These are phyloP conservation scores for Dissophora ornata DNA, from an alignment of 192 early-diverging fungal species.

Conservation along the genomic window DNA sequence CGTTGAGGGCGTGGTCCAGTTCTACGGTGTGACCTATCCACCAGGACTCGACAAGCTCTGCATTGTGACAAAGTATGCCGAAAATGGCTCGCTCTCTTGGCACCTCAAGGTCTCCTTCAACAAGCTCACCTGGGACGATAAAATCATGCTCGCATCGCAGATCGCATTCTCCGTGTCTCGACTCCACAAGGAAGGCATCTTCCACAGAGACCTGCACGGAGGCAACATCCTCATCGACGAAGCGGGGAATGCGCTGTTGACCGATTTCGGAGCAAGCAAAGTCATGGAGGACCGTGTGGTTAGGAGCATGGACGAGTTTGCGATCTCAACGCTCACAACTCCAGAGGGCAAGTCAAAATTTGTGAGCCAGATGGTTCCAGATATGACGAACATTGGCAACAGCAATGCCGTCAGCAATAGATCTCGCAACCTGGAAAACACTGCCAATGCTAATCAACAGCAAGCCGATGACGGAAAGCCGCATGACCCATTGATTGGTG, in stretches of 20 bases:
- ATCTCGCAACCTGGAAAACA: neutral
- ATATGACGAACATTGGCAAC: neutral
- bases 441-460: neutral
- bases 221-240: slow-evolving; percentile 49
- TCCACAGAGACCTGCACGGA: slow-evolving; percentile 50
- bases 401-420: neutral
- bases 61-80: slow-evolving; percentile 54
- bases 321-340: slow-evolving; percentile 7
- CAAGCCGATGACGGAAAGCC: neutral
- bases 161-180: slow-evolving; percentile 32
- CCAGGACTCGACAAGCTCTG: slow-evolving; percentile 43
- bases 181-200: slow-evolving; percentile 50
- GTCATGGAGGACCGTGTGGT: slow-evolving; percentile 39
- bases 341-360: slow-evolving; percentile 30
- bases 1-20: slow-evolving; percentile 32
- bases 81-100: slow-evolving; percentile 44
- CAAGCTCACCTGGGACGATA: slow-evolving; percentile 45
- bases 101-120: slow-evolving; percentile 39
- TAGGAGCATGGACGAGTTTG: slow-evolving; percentile 23
- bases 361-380: slow-evolving; percentile 21
- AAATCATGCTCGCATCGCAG: slow-evolving; percentile 37
- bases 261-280: slow-evolving; percentile 44
- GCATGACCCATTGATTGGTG: slow-evolving; percentile 31
- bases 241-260: slow-evolving; percentile 42
- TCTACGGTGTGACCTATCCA: slow-evolving; percentile 49